Evolutionary conservation across 768 basidiomycete species (phyloP), one percentile per base, ranked within the genome.

Genomic region (Lenzites betulinus): DNA sequence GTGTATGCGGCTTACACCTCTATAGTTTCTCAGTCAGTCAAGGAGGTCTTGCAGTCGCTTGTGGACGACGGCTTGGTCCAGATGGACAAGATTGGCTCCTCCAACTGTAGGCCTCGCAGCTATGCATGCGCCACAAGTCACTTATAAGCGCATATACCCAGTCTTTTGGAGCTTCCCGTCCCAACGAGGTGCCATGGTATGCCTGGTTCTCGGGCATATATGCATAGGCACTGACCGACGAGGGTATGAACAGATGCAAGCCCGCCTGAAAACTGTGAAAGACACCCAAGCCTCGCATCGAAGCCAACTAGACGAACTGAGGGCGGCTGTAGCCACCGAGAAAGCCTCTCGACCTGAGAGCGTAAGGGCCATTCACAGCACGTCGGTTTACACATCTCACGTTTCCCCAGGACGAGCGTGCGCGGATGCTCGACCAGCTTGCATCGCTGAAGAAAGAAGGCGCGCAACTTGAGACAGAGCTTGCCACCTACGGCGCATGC

Each of bases 101-200:
- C 92, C 3, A 97, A 96, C 70, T 97, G 95, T 93, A 70, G 66
- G 88, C 74, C 5, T 3, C 58, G 1, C 7, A 28, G 51, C 64
- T 72, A 33, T 15, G 23, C 3, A 69, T 55, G 55, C 36, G 22
- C 12, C 35, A 11, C 11, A 43, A 25, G 6, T 39, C 5, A 3
- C 51, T 65, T 53, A 60, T 20, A 52, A 55, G 57, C 62, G 64
- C 66, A 62, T 68, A 72, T 66, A 66, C 65, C 20, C 62, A 95
- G 94, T 95, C 75, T 96, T 92, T 73, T 97, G 95, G 95, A 92
- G 92, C 68, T 96, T 97, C 71, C 94, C 94, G 16, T 94, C 92
- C 1, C 92, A 95, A 59, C 83, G 85, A 47, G 93, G 94, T 4
- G 84, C 88, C 8, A 79, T 87, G 67, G 94, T 94, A 60, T 23